These are phyloP conservation scores for Trametes maxima DNA, from an alignment of 768 basidiomycete species.

Conservation along the genomic window DNA sequence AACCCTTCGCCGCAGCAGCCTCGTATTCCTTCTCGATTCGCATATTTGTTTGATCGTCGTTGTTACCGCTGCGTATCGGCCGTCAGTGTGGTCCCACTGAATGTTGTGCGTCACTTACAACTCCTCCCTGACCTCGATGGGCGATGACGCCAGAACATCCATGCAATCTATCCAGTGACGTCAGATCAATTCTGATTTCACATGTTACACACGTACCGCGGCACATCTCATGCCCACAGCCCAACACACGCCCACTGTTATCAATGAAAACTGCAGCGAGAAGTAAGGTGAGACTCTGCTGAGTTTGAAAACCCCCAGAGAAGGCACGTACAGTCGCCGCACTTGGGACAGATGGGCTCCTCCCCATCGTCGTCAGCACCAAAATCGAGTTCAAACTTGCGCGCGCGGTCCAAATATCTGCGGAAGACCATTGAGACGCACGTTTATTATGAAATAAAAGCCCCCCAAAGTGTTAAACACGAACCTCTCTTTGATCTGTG, in stretches of 20 bases:
- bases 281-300: not conserved
- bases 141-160: conserved; percentile 52
- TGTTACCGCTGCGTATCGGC: conserved; percentile 46
- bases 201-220: conserved; percentile 41
- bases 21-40: conserved; percentile 59
- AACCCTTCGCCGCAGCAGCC: conserved; percentile 55
- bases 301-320: not conserved
- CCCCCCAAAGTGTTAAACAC: not conserved
- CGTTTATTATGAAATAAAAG: not conserved
- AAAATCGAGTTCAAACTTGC: conserved; percentile 47
- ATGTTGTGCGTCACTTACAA: conserved; percentile 49
- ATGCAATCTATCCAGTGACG: conserved; percentile 51
- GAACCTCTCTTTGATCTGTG: conserved; percentile 43
- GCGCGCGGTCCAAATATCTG: conserved; percentile 53
- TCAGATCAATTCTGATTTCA: not conserved
- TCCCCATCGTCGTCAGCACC: conserved; percentile 51
- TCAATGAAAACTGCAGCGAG: conserved; percentile 45
- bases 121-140: conserved; percentile 57
- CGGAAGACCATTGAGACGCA: not conserved
- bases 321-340: conserved; percentile 53
- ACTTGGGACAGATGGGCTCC: conserved; percentile 61
- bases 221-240: conserved; percentile 71
- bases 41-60: conserved; percentile 56
- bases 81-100: not conserved
- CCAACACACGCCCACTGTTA: conserved; percentile 59